phyloP scores from a whole-genome alignment of 169 alveolate genomes.

The Theileria sp. region DNA sequence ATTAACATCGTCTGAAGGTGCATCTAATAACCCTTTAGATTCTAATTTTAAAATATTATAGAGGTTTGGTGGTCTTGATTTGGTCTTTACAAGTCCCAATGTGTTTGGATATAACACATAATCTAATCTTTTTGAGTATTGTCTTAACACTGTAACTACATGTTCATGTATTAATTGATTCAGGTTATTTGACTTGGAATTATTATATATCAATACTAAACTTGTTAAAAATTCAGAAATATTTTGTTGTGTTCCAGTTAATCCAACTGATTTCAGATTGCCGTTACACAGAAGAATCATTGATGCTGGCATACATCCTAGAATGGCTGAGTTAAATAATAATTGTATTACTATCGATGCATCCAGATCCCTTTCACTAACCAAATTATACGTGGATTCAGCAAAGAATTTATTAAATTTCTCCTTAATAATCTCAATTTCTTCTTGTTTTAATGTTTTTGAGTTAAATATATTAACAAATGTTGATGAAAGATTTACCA shows the following conservation, averaged over 20 bases:
- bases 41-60: constrained; percentile 11
- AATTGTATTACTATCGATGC: background rate
- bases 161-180: background rate
- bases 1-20: background rate
- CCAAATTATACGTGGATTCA: background rate
- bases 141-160: background rate
- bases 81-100: background rate
- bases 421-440: background rate
- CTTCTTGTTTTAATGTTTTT: background rate
- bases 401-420: background rate
- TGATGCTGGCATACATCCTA: background rate
- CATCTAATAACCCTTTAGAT: constrained; percentile 7
- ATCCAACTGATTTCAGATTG: background rate
- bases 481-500: constrained; percentile 12
- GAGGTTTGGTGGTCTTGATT: constrained; percentile 16
- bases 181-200: background rate
- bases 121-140: background rate
- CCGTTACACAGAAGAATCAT: background rate
- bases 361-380: background rate
- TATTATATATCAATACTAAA: background rate
- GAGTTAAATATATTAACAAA: background rate
- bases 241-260: background rate
- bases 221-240: constrained; percentile 7
- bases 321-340: background rate
- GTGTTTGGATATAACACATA: constrained; percentile 6